phyloP scores from a whole-genome alignment of 2,329 filamentous ascomycete species.

The Penicillium fuscoglaucum region DNA sequence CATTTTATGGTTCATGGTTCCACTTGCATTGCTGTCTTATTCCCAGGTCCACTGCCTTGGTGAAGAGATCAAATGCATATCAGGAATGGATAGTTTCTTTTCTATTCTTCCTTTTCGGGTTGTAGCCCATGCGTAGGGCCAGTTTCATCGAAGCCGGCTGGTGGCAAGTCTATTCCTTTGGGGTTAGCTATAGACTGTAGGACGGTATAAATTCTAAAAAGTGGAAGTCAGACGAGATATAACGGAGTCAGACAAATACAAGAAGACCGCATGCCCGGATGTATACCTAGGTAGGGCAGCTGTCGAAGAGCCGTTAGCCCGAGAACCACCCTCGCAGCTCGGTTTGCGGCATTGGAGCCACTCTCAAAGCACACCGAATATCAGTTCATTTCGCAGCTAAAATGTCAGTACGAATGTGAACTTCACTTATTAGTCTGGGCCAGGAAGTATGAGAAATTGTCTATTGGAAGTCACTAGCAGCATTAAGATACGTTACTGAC shows the following conservation, averaged over 20 bases:
- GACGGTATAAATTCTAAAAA: too few species aligned
- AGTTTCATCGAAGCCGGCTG: neutral
- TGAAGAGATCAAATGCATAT: neutral
- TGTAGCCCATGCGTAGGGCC: neutral
- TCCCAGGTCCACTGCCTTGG: neutral
- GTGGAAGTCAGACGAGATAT: neutral
- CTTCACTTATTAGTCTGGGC: neutral
- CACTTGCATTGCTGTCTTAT: too few species aligned
- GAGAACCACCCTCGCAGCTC: neutral
- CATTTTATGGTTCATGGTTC: too few species aligned
- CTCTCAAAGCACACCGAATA: too few species aligned
- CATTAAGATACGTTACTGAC: conserved; percentile 33
- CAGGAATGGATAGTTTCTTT: neutral
- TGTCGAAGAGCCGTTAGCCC: neutral
- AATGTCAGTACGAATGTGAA: neutral
- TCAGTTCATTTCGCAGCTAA: neutral
- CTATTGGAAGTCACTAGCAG: conserved; percentile 33
- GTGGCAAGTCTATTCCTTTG: neutral
- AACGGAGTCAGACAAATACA: neutral
- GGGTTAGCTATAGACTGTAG: neutral
- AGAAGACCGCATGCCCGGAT: neutral
- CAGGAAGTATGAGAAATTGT: conserved; percentile 19
- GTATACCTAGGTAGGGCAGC: neutral
- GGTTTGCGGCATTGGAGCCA: neutral
- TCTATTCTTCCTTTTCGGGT: neutral